Base-by-base conservation (phyloP, 345 rosid species). In the Viola odorata region DNA sequence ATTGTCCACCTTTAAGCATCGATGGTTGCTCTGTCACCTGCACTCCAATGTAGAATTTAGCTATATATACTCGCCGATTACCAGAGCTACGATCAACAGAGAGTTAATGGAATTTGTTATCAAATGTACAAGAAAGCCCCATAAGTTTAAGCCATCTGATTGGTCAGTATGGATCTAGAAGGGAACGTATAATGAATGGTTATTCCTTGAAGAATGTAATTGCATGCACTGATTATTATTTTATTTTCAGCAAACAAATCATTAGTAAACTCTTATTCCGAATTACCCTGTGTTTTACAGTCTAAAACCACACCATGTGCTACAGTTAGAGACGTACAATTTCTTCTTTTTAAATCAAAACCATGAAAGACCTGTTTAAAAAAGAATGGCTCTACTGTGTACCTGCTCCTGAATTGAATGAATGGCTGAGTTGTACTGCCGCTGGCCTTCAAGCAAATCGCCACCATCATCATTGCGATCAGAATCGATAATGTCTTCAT, bases 11-110 rank as follows among this genome's bases (percentile, higher is more conserved):
- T 76, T 82, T 75, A 77, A 95, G 95, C 64, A 82, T 80, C 45
- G 91, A 66, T 13, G 99, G 99, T 69, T 95, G 99, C 89, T 88
- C 97, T 0, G 87, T 80, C 65, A 94, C 95, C 99, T 94, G 87
- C 17, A 57, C 67, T 61, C 70, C 61, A 66, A 65, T 47, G 63
- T 37, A 64, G 53, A 60, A 68, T 44, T 23, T 23, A 23, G 32
- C 32, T 62, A 62, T 48, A 65, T 63, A 67, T 50, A 57, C 70
- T 47, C 37, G 42, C 67, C 50, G 32, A 56, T 61, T 70, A 37
- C 59, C 47, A 65, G 55, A 4, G 12, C n/a, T 50, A 7, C 17
- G 37, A 38, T 7, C 23, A 8, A 54, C 12, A 50, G 23, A 52
- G 41, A 41, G 14, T 5, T 37, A 53, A 14, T 17, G 44, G 50